Evolutionary conservation across 163 green algal genomes (phyloP), one percentile per base, ranked within the genome.

Genomic region (Picocystis sp.): DNA sequence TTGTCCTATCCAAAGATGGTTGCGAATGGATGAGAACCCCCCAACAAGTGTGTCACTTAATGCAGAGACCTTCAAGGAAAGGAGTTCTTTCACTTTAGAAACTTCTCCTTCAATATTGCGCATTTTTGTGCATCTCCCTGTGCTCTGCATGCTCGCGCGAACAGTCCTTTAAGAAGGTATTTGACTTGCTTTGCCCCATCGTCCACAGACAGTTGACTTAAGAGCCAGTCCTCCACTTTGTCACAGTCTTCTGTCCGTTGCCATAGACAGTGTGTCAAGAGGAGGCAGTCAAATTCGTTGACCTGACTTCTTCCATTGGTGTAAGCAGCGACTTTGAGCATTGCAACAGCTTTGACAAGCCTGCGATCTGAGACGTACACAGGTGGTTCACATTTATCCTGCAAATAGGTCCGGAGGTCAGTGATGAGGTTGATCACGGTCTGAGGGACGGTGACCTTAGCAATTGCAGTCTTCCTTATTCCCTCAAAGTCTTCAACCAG

Each of bases 281-380:
- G 75, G 56, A 94, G 72, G 42, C 61, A 76, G 65, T 94, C 84
- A 51, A 81, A 80, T 44, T 69, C 54, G 0, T 43, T 67, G 23
- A 84, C 70, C 23, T 52, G 55, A 45, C 69, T 66, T 24, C 82
- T 64, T 9, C 82, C 82, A 55, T 89, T 79, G 45, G 81, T 83
- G 62, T 84, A 87, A 1, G 86, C 84, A 1, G 81, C 81, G 15
- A 92, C 50, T 63, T 91, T 80, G 60, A 94, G 70, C 56, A 93
- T 64, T 41, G 76, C 72, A 12, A 93, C 66, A 13, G 79, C 62
- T 71, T 96, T 96, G 56, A 94, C 81, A 50, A 96, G 77, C 33
- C 87, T 79, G 24, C 87, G 76, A 74, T 96, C 87, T 8, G 72
- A 87, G 1, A 96, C 76, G 51, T 94, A 96, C 19, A 92, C 72